phyloP scores from a whole-genome alignment of 2,329 filamentous ascomycete species.

The Colletotrichum sp. region DNA sequence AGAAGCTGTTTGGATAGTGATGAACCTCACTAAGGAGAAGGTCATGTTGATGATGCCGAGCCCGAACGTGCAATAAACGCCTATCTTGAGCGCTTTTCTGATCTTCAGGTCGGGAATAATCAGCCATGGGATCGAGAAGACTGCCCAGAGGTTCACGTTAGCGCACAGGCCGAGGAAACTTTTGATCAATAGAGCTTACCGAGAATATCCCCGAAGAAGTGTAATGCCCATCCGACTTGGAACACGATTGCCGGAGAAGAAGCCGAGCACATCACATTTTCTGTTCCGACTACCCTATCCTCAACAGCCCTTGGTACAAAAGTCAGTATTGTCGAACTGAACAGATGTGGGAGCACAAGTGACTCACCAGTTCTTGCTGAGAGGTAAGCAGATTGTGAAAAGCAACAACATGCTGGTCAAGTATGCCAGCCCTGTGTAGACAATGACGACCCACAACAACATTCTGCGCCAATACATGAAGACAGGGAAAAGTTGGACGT shows the following conservation, averaged over 20 bases:
- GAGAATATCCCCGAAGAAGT: conserved; percentile 11
- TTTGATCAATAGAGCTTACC: not conserved
- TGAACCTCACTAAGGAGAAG: conserved; percentile 11
- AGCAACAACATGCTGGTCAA: conserved; percentile 8
- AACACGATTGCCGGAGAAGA: conserved; percentile 4
- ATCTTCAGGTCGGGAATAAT: conserved; percentile 13
- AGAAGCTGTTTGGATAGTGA: conserved; percentile 10
- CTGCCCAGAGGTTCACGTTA: not conserved
- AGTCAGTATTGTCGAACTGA: not conserved
- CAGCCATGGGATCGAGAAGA: conserved; percentile 5
- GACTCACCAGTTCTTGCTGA: conserved; percentile 7
- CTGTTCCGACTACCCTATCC: not conserved
- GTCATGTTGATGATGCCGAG: conserved; percentile 18
- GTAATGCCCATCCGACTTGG: conserved; percentile 13
- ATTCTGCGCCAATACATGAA: conserved; percentile 14
- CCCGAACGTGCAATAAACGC: conserved; percentile 14
- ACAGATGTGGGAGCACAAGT: not conserved
- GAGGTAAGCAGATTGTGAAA: conserved; percentile 5
- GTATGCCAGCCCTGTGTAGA: conserved; percentile 7
- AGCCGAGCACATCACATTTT: conserved; percentile 8
- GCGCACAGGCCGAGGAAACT: not conserved
- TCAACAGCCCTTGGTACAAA: not conserved
- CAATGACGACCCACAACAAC: not conserved
- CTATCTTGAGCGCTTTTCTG: not conserved
- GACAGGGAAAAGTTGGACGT: conserved; percentile 9